These are phyloP conservation scores for Suhomyces taliae DNA, from an alignment of 1,139 yeast species.

Conservation along the genomic window DNA sequence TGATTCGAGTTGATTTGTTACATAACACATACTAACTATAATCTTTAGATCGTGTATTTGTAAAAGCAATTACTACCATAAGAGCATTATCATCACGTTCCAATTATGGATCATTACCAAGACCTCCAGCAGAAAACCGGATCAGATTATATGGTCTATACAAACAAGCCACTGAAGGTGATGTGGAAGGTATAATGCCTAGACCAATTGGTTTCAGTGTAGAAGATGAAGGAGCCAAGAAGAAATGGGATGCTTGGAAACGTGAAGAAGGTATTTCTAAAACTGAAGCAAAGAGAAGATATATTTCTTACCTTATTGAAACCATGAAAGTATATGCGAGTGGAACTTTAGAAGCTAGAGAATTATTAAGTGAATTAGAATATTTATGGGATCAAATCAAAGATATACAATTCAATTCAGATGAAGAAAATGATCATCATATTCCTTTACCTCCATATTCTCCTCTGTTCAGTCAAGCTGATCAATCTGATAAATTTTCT, in stretches of 20 bases:
- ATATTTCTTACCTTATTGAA: slow-evolving; percentile 65
- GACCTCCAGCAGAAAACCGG: slow-evolving; percentile 77
- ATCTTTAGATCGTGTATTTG: slow-evolving; percentile 66
- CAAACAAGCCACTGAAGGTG: slow-evolving; percentile 88
- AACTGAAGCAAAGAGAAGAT: slow-evolving; percentile 72
- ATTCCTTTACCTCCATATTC: slow-evolving; percentile 37
- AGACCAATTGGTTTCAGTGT: slow-evolving; percentile 61
- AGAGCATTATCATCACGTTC: slow-evolving; percentile 69
- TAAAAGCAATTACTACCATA: slow-evolving; percentile 77
- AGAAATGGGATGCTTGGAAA: slow-evolving; percentile 89
- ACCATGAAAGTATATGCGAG: slow-evolving; percentile 74
- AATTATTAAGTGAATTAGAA: slow-evolving; percentile 64
- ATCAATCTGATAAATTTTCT: slow-evolving; percentile 40
- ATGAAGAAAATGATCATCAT: slow-evolving; percentile 26
- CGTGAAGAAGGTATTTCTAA: slow-evolving; percentile 67
- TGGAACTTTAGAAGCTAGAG: slow-evolving; percentile 68
- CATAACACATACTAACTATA: slow-evolving; percentile 1
- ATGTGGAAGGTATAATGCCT: slow-evolving; percentile 66
- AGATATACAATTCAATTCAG: slow-evolving; percentile 43
- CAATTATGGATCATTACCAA: slow-evolving; percentile 68
- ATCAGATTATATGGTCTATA: slow-evolving; percentile 76
- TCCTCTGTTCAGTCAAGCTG: slow-evolving; percentile 36
- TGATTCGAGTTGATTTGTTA: background rate
- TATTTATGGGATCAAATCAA: slow-evolving; percentile 75
- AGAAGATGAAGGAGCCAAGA: slow-evolving; percentile 66